Percentiles rank a stretch among this genome's conserved stretches.
Conservation (phyloP, 2,329 filamentous ascomycete genomes). For the Paraphaeosphaeria minitans region DNA sequence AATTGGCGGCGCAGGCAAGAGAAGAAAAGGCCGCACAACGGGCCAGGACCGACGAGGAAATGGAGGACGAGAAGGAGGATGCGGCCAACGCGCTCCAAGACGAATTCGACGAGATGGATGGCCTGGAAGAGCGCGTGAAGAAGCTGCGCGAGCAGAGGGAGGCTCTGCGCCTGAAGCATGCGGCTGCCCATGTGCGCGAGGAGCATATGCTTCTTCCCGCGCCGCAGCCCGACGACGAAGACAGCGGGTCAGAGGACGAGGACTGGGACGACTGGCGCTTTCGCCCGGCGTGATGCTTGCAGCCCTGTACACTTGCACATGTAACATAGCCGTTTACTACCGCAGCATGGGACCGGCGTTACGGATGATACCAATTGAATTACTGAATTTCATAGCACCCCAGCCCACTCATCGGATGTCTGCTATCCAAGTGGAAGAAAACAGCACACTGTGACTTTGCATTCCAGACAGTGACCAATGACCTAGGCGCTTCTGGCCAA, state of each 20-base stretch:
- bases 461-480: background rate
- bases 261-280: slow-evolving; percentile 48
- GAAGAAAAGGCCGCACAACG: slow-evolving; percentile 52
- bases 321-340: slow-evolving; percentile 30
- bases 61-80: slow-evolving; percentile 56
- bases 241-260: slow-evolving; percentile 45
- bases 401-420: background rate
- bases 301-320: slow-evolving; percentile 19
- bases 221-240: slow-evolving; percentile 24
- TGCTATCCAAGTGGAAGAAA: no score
- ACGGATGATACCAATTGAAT: slow-evolving; percentile 20
- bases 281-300: slow-evolving; percentile 33
- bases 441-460: background rate
- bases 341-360: slow-evolving; percentile 22
- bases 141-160: slow-evolving; percentile 54
- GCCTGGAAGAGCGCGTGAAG: slow-evolving; percentile 52
- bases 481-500: slow-evolving; percentile 8
- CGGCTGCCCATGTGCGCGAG: slow-evolving; percentile 17
- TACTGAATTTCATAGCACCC: background rate
- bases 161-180: slow-evolving; percentile 41
- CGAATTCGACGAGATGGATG: slow-evolving; percentile 58
- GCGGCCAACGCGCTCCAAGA: slow-evolving; percentile 52
- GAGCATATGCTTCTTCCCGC: slow-evolving; percentile 16
- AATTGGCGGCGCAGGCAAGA: slow-evolving; percentile 53
- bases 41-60: slow-evolving; percentile 49